Base-by-base conservation (phyloP, 768 basidiomycete species). In the Mycena maculata region DNA sequence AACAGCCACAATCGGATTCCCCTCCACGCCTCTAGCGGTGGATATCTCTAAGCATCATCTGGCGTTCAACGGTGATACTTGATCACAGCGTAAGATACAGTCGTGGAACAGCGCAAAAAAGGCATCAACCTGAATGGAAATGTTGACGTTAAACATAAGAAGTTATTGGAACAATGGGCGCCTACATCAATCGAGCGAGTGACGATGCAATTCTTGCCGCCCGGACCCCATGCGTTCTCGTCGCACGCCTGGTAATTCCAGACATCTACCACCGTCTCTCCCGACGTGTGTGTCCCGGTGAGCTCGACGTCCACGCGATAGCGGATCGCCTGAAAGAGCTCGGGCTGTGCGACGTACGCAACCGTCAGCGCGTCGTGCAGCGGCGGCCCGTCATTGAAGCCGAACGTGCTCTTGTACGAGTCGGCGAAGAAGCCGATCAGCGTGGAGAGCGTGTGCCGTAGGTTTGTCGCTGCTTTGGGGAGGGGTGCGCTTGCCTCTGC, bases 281-380 rank as follows among this genome's bases (percentile, higher is more conserved):
- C 95, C 15, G 82, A 79, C 2, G 91, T 87, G 67, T 90, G 87
- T 20, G 80, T 78, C 4, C 92, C 92, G 8, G 80, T 83, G 20
- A 92, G 82, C 71, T 96, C 95, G n/a, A 93, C 85, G 68, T 96
- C 95, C 0, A 96, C 94, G 48, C 91, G 84, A 74, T 90, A 88
- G n/a, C 94, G 82, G 53, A 75, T 85, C 36, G 80, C 79, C 25
- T 76, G 75, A 76, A 95, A 95, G 1, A 95, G 71, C 6, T 88
- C 83, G 0, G 93, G 93, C n/a, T 78, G 76, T 1, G 88, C 86
- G 38, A 95, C 82, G 67, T 92, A 96, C 12, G 89, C 91, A 49
- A 96, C 81, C 0, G 95, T 93, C 38, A 96, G 82, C 0, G 93
- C 88, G 72, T 96, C 95, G 68, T 97, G 95, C 3, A 96, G 81